phyloP scores from a whole-genome alignment of 192 early-diverging fungal species.

The Gaertneriomyces sp. region DNA sequence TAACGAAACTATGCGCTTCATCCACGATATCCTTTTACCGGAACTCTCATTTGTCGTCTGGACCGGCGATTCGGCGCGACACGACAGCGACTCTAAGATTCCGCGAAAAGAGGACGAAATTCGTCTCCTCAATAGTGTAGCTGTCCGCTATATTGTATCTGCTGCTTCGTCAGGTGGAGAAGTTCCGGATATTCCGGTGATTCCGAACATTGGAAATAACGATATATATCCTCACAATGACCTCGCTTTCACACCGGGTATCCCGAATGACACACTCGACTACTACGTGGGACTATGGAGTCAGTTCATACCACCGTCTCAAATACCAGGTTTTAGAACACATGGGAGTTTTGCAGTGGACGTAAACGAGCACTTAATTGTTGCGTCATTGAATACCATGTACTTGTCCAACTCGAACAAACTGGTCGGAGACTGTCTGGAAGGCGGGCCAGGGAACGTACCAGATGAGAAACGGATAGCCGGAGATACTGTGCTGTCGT shows the following conservation, averaged over 20 bases:
- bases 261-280: conserved; percentile 25
- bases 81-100: conserved; percentile 30
- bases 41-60: conserved; percentile 34
- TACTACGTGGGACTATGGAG: conserved; percentile 32
- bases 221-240: conserved; percentile 41
- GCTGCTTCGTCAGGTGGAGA: conserved; percentile 8
- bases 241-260: conserved; percentile 15
- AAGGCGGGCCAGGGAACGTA: not conserved
- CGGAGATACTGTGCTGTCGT: conserved; percentile 25
- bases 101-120: conserved; percentile 24
- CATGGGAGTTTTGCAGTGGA: conserved; percentile 28
- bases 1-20: conserved; percentile 33
- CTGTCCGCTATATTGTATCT: not conserved
- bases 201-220: conserved; percentile 45
- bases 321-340: conserved; percentile 13
- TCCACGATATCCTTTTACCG: conserved; percentile 6
- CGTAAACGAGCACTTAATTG: not conserved
- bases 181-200: conserved; percentile 15
- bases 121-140: conserved; percentile 18
- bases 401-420: conserved; percentile 32
- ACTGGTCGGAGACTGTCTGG: conserved; percentile 24
- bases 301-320: conserved; percentile 28
- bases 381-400: conserved; percentile 38
- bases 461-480: conserved; percentile 6
- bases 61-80: conserved; percentile 41